A percentile compares a stretch with the other conserved stretches of the same genome.
These are phyloP conservation scores for Suhomyces panamericanus DNA, from an alignment of 1,139 yeast genomes.

Conservation along the genomic window DNA sequence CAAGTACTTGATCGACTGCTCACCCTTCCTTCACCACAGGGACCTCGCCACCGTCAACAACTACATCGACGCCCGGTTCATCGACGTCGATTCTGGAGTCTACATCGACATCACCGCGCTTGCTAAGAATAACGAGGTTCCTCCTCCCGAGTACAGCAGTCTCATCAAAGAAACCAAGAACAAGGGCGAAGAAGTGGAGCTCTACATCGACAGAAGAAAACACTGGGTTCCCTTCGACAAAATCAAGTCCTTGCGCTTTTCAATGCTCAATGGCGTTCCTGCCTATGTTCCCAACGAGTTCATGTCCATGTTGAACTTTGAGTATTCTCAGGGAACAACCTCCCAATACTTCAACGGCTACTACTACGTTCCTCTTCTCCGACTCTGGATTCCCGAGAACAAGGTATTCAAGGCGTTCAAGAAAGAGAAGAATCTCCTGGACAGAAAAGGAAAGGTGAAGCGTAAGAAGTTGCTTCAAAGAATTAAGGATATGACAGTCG, in stretches of 20 bases:
- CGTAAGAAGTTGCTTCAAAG: conserved; percentile 18
- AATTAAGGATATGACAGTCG: conserved; percentile 16
- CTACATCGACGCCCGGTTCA: conserved; percentile 18
- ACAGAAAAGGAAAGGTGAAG: conserved; percentile 1
- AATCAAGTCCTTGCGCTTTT: conserved; percentile 32
- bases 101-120: conserved; percentile 19
- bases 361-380: conserved; percentile 32
- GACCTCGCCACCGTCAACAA: conserved; percentile 13
- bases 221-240: conserved; percentile 37
- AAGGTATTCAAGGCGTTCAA: conserved; percentile 18
- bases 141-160: conserved; percentile 29
- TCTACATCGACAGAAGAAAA: conserved; percentile 39
- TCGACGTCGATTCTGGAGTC: conserved; percentile 17
- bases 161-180: conserved; percentile 18
- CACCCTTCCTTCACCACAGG: conserved; percentile 15
- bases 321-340: conserved; percentile 32
- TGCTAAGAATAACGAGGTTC: conserved; percentile 13
- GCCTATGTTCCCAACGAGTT: conserved; percentile 39
- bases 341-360: conserved; percentile 26
- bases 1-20: conserved; percentile 16
- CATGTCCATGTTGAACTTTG: conserved; percentile 33
- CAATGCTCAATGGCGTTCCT: conserved; percentile 40
- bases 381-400: conserved; percentile 34
- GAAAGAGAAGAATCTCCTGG: conserved; percentile 6
- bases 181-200: conserved; percentile 21